Percentiles rank a stretch among this genome's conserved stretches.
phyloP scores from a whole-genome alignment of 768 basidiomycete species.

The Amanita pallidorosea region DNA sequence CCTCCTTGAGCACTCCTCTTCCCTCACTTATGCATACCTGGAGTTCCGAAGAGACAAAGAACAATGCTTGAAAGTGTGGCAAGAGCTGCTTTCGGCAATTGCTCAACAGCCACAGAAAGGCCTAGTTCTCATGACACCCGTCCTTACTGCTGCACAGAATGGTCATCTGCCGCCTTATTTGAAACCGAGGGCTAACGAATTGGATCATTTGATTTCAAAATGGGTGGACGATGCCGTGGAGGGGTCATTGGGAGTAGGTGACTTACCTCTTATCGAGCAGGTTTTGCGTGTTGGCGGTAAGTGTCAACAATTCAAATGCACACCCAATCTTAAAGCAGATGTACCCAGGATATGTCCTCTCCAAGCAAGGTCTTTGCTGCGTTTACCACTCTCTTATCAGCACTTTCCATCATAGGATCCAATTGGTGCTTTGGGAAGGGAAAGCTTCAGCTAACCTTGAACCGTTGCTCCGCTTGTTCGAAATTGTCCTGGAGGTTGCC shows the following conservation, averaged over 20 bases:
- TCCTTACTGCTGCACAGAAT: conserved; percentile 31
- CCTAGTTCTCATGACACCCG: conserved; percentile 18
- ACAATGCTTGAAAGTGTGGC: conserved; percentile 31
- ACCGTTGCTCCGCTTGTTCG: conserved; percentile 21
- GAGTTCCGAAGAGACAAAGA: conserved; percentile 25
- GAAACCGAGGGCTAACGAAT: conserved; percentile 27
- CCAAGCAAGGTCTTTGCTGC: conserved; percentile 19
- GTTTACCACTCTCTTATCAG: conserved; percentile 22
- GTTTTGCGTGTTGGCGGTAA: conserved; percentile 33
- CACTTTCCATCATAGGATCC: conserved; percentile 24
- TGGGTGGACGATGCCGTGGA: conserved; percentile 28
- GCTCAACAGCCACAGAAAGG: conserved; percentile 21
- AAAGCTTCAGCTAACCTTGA: conserved; percentile 15
- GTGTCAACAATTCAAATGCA: conserved; percentile 1
- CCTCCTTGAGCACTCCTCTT: conserved; percentile 29
- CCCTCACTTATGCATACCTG: conserved; percentile 44
- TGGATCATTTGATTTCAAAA: conserved; percentile 32
- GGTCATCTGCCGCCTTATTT: conserved; percentile 33
- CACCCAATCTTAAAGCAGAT: neutral
- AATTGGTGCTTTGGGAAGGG: conserved; percentile 19
- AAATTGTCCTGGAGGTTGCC: conserved; percentile 14
- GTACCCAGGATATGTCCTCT: conserved; percentile 23
- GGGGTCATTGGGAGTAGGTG: conserved; percentile 13
- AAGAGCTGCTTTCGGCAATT: conserved; percentile 31
- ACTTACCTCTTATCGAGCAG: conserved; percentile 22